Evolutionary conservation across 192 early-diverging fungal genomes (phyloP).

Genomic region (Mortierella hygrophila): DNA sequence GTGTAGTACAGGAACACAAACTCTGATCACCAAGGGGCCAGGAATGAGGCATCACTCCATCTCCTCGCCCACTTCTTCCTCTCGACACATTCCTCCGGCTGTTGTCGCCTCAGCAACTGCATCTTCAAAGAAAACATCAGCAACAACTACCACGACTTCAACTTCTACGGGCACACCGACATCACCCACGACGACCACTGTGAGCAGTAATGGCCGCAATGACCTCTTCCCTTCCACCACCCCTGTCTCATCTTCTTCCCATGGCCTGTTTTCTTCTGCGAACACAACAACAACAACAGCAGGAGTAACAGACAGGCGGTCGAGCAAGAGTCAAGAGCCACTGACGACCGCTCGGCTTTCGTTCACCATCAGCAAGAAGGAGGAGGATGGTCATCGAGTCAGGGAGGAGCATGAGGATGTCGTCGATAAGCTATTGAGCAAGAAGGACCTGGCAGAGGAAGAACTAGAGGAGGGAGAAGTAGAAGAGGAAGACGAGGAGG

Average conservation of each 20-base stretch:
- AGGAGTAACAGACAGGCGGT: neutral
- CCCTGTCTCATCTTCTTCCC: neutral
- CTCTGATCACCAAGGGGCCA: constrained; percentile 1
- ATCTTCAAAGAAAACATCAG: neutral
- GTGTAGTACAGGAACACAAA: constrained; percentile 3
- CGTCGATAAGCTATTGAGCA: neutral
- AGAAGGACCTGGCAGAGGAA: neutral
- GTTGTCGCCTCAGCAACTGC: neutral
- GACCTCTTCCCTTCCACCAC: neutral
- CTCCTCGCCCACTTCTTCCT: neutral
- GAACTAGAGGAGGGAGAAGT: neutral
- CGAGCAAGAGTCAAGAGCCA: neutral
- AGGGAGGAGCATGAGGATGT: neutral
- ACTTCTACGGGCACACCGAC: neutral
- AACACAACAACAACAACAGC: neutral
- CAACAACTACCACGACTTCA: neutral
- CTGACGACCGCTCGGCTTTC: neutral
- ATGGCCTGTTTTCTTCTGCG: neutral
- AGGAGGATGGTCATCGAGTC: neutral
- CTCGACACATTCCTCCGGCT: neutral
- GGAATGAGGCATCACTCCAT: neutral
- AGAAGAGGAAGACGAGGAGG: constrained; percentile 43
- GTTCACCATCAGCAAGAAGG: neutral
- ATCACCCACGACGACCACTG: neutral
- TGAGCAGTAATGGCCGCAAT: too few relatives aligned